Conservation (phyloP, 768 basidiomycete species). For the Coprinopsis strossmayeri region DNA sequence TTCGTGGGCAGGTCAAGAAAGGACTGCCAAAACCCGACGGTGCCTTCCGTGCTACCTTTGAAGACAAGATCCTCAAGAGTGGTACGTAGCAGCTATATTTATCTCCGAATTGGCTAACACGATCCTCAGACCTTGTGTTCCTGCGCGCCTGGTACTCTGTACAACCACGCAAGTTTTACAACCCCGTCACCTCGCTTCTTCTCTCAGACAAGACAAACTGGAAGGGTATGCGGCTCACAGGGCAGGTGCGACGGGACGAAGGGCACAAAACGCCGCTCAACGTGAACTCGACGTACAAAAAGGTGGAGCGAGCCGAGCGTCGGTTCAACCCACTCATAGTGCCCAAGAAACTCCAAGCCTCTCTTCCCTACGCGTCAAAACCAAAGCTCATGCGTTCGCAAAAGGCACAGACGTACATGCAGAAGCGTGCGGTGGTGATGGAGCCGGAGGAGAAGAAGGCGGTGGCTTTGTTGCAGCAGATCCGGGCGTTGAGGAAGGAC, state of each 20-base stretch:
- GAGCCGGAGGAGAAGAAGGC: constrained; percentile 95
- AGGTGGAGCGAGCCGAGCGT: constrained; percentile 69
- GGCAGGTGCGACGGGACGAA: constrained; percentile 84
- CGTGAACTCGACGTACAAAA: constrained; percentile 85
- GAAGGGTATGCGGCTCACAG: constrained; percentile 94
- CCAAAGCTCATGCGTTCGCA: constrained; percentile 79
- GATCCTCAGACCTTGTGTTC: constrained; percentile 80
- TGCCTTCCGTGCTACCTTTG: constrained; percentile 93
- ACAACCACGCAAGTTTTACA: constrained; percentile 93
- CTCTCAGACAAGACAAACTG: constrained; percentile 77
- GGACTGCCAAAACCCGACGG: constrained; percentile 93
- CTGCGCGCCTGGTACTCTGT: constrained; percentile 96
- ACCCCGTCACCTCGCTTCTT: constrained; percentile 89
- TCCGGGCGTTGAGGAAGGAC: constrained; percentile 86
- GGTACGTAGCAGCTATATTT: constrained; percentile 45
- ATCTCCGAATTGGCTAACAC: background rate
- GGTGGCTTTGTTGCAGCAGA: constrained; percentile 86
- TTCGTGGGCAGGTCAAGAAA: constrained; percentile 96
- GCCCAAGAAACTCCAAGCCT: constrained; percentile 84
- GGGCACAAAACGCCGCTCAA: constrained; percentile 75
- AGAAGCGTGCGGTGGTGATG: constrained; percentile 92
- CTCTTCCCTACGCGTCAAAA: constrained; percentile 89
- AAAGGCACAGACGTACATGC: constrained; percentile 74
- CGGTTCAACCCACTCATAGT: constrained; percentile 90
- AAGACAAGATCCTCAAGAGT: constrained; percentile 95